Evolutionary conservation across 106 monocot genomes (phyloP), one percentile per base, ranked within the genome.

Genomic region (Dioscorea zingiberensis): DNA sequence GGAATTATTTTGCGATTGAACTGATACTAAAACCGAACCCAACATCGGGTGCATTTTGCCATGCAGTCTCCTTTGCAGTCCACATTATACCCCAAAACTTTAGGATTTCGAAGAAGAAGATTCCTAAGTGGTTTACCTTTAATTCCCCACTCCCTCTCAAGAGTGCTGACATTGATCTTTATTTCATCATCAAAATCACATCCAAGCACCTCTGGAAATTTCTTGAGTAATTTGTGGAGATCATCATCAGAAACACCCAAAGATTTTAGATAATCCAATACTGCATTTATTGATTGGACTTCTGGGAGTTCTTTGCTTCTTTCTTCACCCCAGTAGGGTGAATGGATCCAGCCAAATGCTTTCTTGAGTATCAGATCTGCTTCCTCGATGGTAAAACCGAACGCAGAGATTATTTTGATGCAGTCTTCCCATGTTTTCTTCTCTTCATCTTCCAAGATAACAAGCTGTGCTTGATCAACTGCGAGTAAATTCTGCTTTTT

Each of bases 291-390:
- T 12, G 30, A 64, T 49, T 83, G 78, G 17, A 44, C 24, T 21
- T 71, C 74, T 2, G 95, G 95, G 47, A 77, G 54, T 58, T 71
- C 77, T 64, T 74, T 81, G 15, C 38, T 70, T 62, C 88, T 76
- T 62, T 97, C 95, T 81, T 91, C 95, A 16, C 91, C 84, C 95
- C 95, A 97, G 27, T 97, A 97, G 2, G 95, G 88, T 19, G 95
- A 91, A 65, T 84, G 69, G 21, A 49, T 65, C 88, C 88, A 97
- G 7, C 95, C 91, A 71, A 88, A 91, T 27, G 95, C 95, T 67
- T 97, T 94, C 22, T 73, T 72, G 12, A 94, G 82, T 57, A 94
- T 84, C 14, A 44, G 13, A n/a, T 84, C 75, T 0, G 87, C 79
- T 30, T 94, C 88, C 15, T 79, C 83, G 3, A 6, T 13, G 12